Evolutionary conservation across 2,329 filamentous ascomycete species (phyloP), one percentile per base, ranked within the genome.

Genomic region (Aspergillus glaucus): DNA sequence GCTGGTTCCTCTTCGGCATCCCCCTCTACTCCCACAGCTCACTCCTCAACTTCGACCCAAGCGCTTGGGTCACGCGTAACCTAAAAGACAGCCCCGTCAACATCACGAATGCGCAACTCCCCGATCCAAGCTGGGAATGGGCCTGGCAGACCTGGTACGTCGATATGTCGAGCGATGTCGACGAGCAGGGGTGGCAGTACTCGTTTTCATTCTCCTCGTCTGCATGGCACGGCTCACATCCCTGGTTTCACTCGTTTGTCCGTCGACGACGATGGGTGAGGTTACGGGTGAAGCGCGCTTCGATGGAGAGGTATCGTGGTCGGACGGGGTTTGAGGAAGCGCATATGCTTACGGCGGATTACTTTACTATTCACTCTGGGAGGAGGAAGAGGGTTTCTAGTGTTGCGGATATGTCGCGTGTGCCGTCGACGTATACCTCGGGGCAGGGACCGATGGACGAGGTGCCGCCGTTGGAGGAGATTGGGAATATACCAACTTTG

Each of bases 201-300:
- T 93, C 88, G 14, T 90, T 96, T 65, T 85, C 87, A 56, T 98
- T 97, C 64, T 75, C 76, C 55, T 81, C 79, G 39, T 89, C 87
- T 56, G 81, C 83, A 2, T 98, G 93, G 93, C 93, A 98, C 67
- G 85, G 85, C 3, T 87, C 87, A 15, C 82, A 86, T 64, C 86
- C 82, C 22, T 97, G 92, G 91, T 95, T 89, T 69, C 92, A 91
- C 66, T 95, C 89, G 1, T 98, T 92, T 63, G 93, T 96, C n/a
- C 79, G 93, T 32, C 78, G 93, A 57, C 80, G 93, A 53, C 82
- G 88, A 19, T 98, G 93, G 93, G 82, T 92, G 47, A 79, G 93
- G 40, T 86, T 88, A 66, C 79, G 93, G 30, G 78, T 86, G 46
- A 88, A 86, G 69, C 80, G 81, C 63, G 74, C 67, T 42, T 47